Percentiles rank a stretch among this genome's conserved stretches.
These are phyloP conservation scores for Metschnikowia arizonensis DNA, from an alignment of 805 yeast genomes.

Conservation along the genomic window DNA sequence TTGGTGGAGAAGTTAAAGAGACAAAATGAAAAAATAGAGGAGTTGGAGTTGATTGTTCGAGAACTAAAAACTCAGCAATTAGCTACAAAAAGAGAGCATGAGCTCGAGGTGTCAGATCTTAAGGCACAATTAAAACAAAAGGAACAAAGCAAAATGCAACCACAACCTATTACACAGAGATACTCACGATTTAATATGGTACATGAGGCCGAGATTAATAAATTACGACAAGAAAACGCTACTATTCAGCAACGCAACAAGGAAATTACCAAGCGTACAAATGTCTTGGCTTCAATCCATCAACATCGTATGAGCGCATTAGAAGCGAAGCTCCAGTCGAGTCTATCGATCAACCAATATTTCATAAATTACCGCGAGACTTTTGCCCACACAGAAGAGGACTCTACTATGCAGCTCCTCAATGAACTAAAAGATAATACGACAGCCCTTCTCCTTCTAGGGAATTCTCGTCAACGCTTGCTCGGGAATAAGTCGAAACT, in stretches of 20 bases:
- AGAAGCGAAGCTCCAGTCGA: slow-evolving; percentile 10
- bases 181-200: background rate
- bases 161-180: background rate
- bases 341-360: slow-evolving; percentile 8
- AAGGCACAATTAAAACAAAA: background rate
- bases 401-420: slow-evolving; percentile 12
- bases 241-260: slow-evolving; percentile 5
- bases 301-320: slow-evolving; percentile 8
- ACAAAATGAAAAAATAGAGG: slow-evolving; percentile 14
- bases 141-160: background rate
- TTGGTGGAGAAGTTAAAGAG: slow-evolving; percentile 10
- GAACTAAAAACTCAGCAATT: slow-evolving; percentile 9
- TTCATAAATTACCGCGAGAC: slow-evolving; percentile 1
- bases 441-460: background rate
- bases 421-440: background rate
- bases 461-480: background rate
- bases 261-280: slow-evolving; percentile 9
- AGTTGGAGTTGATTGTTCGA: slow-evolving; percentile 12
- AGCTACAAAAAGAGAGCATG: background rate
- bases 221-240: slow-evolving; percentile 5
- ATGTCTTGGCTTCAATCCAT: slow-evolving; percentile 6
- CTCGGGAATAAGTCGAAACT: slow-evolving; percentile 2
- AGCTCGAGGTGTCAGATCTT: background rate
- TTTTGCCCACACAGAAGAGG: background rate
- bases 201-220: slow-evolving; percentile 4